Evolutionary conservation across 2,329 filamentous ascomycete genomes (phyloP), one percentile per base, ranked within the genome.

Genomic region (Venturia pyrina): DNA sequence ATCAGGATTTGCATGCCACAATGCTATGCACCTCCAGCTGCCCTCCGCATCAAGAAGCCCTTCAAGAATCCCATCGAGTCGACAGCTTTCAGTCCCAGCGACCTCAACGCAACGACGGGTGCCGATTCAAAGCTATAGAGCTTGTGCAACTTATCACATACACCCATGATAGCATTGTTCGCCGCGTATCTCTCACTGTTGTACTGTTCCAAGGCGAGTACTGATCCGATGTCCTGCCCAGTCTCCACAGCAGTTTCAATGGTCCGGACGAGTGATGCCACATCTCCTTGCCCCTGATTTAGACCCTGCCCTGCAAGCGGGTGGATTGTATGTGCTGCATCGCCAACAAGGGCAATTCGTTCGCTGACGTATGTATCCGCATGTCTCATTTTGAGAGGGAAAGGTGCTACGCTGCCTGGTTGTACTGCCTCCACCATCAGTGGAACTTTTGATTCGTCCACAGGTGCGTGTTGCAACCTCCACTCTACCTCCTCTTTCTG

Each of bases 321-420:
- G 75, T 99, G 95, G 69, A 96, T 87, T 1, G 93, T 96, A 75
- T 99, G 95, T 8, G 95, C 95, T 1, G 95, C 95, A 70, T 99
- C 95, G 68, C 69, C 95, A 44, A 99, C 86, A 0, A 99, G 84
- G 0, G 93, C 95, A 10, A 97, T 82, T n/a, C 95, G 88, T 72
- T 96, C 91, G 48, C 87, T 89, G 53, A 90, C 89, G 74, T 99
- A 99, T 1, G 90, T 91, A 72, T 96, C 90, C n/a, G 93, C 93
- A 75, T 99, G 95, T 37, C 93, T 88, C 80, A 98, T 83, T 73
- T 89, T 90, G 21, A 99, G 84, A 0, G 95, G 95, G 77, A 99
- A 99, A 0, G 90, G 93, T 1, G 95, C 93, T 17, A 96, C 81
- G 21, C 86, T 91, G 70, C 88, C 87, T 64, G 89, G 82, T 75